Conservation (phyloP, 2,329 filamentous ascomycete species). For the Calonectria leucothoes region DNA sequence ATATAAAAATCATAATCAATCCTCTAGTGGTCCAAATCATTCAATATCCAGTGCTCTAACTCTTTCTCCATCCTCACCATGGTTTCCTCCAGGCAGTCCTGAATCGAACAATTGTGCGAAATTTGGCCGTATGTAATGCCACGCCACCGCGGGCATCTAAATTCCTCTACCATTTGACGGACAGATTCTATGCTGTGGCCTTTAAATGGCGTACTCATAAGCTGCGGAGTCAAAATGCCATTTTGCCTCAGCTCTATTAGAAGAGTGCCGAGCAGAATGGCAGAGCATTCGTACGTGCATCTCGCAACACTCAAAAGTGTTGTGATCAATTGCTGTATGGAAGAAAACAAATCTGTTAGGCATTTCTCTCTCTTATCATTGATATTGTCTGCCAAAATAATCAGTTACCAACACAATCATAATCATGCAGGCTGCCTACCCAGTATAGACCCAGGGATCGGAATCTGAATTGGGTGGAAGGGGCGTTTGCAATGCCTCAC, state of each 20-base stretch:
- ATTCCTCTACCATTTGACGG: background rate
- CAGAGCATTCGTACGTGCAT: constrained; percentile 30
- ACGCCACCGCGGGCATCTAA: background rate
- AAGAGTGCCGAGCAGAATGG: constrained; percentile 30
- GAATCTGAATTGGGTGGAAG: constrained; percentile 2
- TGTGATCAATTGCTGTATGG: background rate
- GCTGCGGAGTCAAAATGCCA: background rate
- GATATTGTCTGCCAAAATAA: background rate
- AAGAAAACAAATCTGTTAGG: background rate
- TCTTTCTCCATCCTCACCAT: background rate
- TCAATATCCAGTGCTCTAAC: background rate
- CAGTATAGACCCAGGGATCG: background rate
- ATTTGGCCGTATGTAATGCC: background rate
- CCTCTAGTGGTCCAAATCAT: background rate
- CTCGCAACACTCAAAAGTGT: background rate
- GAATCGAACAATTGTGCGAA: background rate
- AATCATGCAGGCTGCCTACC: background rate
- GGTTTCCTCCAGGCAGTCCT: background rate
- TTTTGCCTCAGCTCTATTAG: constrained; percentile 13
- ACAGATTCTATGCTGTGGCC: background rate
- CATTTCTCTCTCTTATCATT: background rate
- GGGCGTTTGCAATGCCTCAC: constrained; percentile 10
- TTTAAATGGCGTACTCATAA: background rate
- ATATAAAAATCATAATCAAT: background rate
- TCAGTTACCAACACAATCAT: background rate